Conservation (phyloP, 306 rosid species). For the Quercus gilva region DNA sequence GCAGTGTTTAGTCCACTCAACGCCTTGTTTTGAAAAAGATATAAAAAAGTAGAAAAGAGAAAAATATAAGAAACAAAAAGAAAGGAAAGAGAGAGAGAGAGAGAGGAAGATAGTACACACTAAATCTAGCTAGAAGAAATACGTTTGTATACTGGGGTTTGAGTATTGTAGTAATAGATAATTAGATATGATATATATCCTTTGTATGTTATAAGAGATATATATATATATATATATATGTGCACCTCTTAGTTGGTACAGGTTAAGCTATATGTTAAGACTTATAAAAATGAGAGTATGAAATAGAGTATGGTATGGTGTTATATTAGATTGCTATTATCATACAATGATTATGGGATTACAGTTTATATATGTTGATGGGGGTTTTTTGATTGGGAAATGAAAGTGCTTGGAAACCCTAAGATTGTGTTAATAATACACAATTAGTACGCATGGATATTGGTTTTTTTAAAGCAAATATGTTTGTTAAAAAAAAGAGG, state of each 20-base stretch:
- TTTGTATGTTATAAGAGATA: neutral
- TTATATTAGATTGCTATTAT: conserved; percentile 32
- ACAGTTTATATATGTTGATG: neutral
- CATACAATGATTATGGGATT: conserved; percentile 23
- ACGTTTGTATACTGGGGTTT: conserved; percentile 11
- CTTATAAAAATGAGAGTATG: neutral
- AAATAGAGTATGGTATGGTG: conserved; percentile 10
- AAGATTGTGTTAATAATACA: neutral
- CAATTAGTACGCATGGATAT: neutral
- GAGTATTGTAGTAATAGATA: conserved; percentile 4
- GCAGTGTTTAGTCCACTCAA: neutral
- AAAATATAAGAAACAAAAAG: neutral
- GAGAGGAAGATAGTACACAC: neutral
- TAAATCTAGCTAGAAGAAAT: conserved; percentile 8
- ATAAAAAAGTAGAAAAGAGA: conserved; percentile 4
- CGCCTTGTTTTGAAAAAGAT: neutral
- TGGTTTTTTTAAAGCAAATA: neutral
- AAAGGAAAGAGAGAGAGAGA: neutral
- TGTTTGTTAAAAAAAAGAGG: neutral
- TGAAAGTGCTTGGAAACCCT: conserved; percentile 45
- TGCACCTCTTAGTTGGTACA: conserved; percentile 15
- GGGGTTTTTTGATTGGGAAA: conserved; percentile 12
- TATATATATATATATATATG: neutral
- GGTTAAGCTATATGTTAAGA: conserved; percentile 6
- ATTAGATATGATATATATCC: neutral